Evolutionary conservation across 208 protist species (phyloP), one percentile per base, ranked within the genome.

Genomic region (Leishmania lainsoni): DNA sequence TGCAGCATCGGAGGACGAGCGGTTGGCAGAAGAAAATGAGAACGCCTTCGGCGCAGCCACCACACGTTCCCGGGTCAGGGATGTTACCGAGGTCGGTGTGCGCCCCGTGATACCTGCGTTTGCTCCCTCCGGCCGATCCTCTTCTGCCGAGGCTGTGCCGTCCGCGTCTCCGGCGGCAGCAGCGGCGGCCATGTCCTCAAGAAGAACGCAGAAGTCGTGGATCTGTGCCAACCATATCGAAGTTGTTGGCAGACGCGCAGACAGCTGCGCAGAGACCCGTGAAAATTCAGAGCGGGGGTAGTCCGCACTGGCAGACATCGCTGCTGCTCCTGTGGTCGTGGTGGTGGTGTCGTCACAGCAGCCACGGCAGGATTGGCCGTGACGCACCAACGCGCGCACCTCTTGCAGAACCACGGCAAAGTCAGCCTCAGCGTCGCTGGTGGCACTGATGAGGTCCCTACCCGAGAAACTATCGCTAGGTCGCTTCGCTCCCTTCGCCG

Each of bases 201-300:
- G 77, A 29, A 78, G 52, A 22, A 12, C 4, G 65, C 81, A 85
- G 65, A 85, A 81, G 70, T 81, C 77, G 12, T 75, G 10, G 3
- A 85, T 81, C 71, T 79, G 52, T 4, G 48, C 76, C 16, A 85
- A 48, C 81, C 81, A 85, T 56, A 72, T n/a, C 58, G 76, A 52
- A 22, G 81, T 81, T 32, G 77, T 77, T 32, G 81, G 76, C 8
- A 81, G 56, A 22, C 14, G 51, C 22, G 54, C 6, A 39, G 77
- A 48, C 9, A 63, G 48, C 35, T 66, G 51, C 61, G 48, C 48
- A 42, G 61, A 61, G 1, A 65, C 56, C 56, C 56, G 74, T 32
- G 74, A 45, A 20, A 77, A 39, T 56, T 77, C 54, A n/a, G 12
- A 51, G 56, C 32, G 17, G 35, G 32, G 51, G 54, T 63, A 17